These are phyloP conservation scores for Syzygium jambos DNA, from an alignment of 345 rosid species.

Conservation along the genomic window DNA sequence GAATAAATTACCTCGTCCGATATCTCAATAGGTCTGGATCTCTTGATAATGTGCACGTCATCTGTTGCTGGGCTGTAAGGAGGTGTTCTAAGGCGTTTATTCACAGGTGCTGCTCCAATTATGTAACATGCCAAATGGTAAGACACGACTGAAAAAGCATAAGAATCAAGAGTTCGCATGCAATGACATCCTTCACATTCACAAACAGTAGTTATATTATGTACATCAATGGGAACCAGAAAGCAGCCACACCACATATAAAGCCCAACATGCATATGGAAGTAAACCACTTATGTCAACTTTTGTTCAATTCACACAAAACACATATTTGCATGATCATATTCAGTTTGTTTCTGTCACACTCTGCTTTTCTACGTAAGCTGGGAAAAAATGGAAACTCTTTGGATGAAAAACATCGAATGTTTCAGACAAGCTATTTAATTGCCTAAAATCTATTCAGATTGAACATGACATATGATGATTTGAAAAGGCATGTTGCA, in stretches of 20 bases:
- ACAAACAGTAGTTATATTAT: neutral
- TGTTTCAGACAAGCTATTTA: neutral
- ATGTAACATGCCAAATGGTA: slow-evolving; percentile 7
- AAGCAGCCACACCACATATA: neutral
- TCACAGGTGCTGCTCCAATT: slow-evolving; percentile 22
- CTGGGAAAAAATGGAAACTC: neutral
- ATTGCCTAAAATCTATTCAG: neutral
- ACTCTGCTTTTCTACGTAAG: neutral
- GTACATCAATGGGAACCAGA: neutral
- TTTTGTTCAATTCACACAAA: neutral
- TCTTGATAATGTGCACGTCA: slow-evolving; percentile 58
- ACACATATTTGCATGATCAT: neutral
- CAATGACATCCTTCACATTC: neutral
- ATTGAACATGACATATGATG: neutral
- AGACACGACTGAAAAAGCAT: neutral
- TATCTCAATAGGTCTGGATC: slow-evolving; percentile 60
- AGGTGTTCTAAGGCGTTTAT: slow-evolving; percentile 67
- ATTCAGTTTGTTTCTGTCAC: neutral
- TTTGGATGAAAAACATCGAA: neutral
- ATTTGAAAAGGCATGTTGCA: neutral
- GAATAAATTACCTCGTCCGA: slow-evolving; percentile 52
- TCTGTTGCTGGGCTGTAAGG: slow-evolving; percentile 69
- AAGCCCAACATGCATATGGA: neutral
- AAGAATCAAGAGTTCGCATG: neutral
- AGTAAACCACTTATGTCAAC: neutral